These are phyloP conservation scores for Gonium pectorale DNA, from an alignment of 139 green algal genomes.

Conservation along the genomic window DNA sequence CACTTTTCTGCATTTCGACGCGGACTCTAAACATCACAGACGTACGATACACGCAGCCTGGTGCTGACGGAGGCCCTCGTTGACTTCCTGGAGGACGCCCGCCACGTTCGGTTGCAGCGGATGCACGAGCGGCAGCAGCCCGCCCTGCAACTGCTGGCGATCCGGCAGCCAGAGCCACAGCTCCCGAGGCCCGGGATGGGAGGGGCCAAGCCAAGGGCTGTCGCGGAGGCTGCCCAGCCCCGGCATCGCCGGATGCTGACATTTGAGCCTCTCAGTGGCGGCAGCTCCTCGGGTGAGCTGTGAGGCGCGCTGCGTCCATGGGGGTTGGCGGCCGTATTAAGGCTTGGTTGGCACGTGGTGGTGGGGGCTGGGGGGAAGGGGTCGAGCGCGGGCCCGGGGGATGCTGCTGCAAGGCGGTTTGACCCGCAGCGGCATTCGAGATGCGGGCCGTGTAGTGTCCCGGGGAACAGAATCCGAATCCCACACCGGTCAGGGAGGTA, in stretches of 20 bases:
- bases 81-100: constrained; percentile 2
- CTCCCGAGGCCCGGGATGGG: neutral
- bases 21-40: no score
- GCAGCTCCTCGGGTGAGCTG: neutral
- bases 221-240: neutral
- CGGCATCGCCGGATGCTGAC: neutral
- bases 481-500: no score
- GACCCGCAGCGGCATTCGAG: no score
- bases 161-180: neutral
- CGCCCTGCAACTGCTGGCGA: neutral
- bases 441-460: no score
- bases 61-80: neutral
- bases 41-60: neutral
- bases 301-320: neutral
- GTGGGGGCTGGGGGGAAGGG: no score
- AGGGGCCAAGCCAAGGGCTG: no score
- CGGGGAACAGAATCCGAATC: no score
- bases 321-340: no score
- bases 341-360: no score
- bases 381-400: no score
- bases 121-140: neutral
- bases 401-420: no score
- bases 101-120: neutral
- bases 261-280: neutral
- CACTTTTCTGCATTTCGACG: no score